Percentiles rank a stretch among this genome's conserved stretches.
Conservation (phyloP, 202 grass and related monocot species). For the Cymbopogon flexuosus region DNA sequence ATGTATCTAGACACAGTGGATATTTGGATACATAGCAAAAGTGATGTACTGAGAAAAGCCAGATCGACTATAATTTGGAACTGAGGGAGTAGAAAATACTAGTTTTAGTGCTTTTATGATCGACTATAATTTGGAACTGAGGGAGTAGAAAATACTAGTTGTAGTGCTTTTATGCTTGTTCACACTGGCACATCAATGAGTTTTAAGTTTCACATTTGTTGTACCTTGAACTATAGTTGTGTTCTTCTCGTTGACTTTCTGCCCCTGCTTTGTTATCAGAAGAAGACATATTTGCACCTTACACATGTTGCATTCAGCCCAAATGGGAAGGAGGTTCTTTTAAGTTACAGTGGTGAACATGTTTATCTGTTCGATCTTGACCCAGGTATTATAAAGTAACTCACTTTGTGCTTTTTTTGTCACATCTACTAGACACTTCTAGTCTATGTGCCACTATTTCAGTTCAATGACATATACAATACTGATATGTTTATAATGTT, state of each 20-base stretch:
- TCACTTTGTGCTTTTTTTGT: constrained; percentile 3
- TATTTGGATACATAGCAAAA: not conserved
- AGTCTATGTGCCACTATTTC: not conserved
- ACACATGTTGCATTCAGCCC: constrained; percentile 94
- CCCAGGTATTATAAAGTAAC: constrained; percentile 48
- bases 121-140: not conserved
- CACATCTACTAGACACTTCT: constrained; percentile 1
- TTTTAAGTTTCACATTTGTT: constrained; percentile 6
- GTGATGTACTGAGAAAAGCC: not conserved
- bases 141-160: not conserved
- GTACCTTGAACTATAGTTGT: not conserved
- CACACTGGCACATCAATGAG: not conserved
- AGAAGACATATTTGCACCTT: constrained; percentile 72
- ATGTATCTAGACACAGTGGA: not conserved
- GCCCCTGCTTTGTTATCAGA: constrained; percentile 45
- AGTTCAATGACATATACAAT: constrained; percentile 5
- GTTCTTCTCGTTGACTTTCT: constrained; percentile 17
- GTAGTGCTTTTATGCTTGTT: not conserved
- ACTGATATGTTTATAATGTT: constrained; percentile 28
- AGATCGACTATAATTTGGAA: not conserved
- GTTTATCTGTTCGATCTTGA: constrained; percentile 88
- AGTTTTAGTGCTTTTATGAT: not conserved
- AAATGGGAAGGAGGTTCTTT: constrained; percentile 81
- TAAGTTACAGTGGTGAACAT: constrained; percentile 97
- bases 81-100: not conserved